Evolutionary conservation across 306 rosid genomes (phyloP), one percentile per base, ranked within the genome.

Genomic region (Malus asiatica): DNA sequence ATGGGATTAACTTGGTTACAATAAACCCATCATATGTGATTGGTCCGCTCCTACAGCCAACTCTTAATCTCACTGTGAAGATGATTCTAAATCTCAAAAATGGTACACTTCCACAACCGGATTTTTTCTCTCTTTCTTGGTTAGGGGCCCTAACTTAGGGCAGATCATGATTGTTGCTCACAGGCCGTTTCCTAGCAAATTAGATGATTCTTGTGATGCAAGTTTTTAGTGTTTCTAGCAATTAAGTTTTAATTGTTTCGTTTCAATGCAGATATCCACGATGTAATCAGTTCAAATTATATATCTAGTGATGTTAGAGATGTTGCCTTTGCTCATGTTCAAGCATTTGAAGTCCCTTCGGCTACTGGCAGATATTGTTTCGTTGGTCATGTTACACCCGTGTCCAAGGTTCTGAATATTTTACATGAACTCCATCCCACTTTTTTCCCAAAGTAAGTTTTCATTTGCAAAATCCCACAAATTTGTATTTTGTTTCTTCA

Each of bases 41-140:
- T 42, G 87, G 84, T 72, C 87, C 87, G 19, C 67, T 68, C 23
- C 68, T 83, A 32, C 87, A 83, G 74, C 81, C 84, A 15, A 75
- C 76, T 11, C 72, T 80, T 7, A 74, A 68, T 68, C 3, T 8
- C 44, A 6, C 38, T 29, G 62, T 44, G 44, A 69, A 68, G 42
- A n/a, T 68, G 55, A 22, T 80, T 75, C 27, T 75, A 40, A 29
- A 61, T 23, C 76, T 68, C 42, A 48, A 57, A 71, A 61, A 68
- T 1, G 83, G 83, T 80, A 80, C 32, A 11, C 27, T 33, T 52
- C 18, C 12, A 30, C 33, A 72, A 59, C 46, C 7, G 8, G 42
- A 8, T 42, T 29, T 8, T 6, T 20, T 16, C 8, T 25, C 20
- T 18, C 27, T 25, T 40, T 9, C 68, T 9, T 25, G 7, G n/a